Evolutionary conservation across 257 asterid species (phyloP).

Genomic region (Nicotiana sylvestris): DNA sequence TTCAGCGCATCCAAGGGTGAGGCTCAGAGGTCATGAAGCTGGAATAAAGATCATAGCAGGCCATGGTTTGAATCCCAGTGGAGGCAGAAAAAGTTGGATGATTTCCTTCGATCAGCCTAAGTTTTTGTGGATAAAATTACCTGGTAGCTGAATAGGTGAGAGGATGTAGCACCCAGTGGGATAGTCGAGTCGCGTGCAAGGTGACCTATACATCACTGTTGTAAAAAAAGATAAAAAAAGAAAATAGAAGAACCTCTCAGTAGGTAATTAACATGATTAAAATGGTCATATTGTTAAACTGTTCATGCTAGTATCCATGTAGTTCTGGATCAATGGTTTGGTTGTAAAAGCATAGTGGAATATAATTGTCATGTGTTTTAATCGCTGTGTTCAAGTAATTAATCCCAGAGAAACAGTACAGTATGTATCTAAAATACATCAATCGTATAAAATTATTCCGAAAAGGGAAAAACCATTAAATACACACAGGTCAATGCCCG

Average conservation of each 20-base stretch:
- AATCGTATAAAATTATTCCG: neutral
- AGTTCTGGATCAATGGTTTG: neutral
- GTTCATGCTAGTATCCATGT: neutral
- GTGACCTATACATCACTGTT: neutral
- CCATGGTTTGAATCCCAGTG: neutral
- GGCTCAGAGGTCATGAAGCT: neutral
- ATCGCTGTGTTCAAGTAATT: neutral
- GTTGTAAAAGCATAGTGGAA: slow-evolving; percentile 1
- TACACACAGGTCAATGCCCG: neutral
- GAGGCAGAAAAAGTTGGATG: neutral
- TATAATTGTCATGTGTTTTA: neutral
- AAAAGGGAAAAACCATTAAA: neutral
- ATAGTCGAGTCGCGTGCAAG: neutral
- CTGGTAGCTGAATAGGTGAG: neutral
- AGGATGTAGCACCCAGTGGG: neutral
- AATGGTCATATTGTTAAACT: neutral
- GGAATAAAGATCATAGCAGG: neutral
- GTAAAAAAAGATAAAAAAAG: neutral
- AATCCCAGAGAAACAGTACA: neutral
- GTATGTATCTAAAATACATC: neutral
- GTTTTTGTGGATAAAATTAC: neutral
- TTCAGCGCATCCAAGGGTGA: slow-evolving; percentile 1
- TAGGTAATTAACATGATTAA: neutral
- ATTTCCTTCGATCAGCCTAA: neutral
- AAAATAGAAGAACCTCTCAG: neutral